phyloP scores from a whole-genome alignment of 2,329 filamentous ascomycete species.

The Phyllosticta citriasiana region DNA sequence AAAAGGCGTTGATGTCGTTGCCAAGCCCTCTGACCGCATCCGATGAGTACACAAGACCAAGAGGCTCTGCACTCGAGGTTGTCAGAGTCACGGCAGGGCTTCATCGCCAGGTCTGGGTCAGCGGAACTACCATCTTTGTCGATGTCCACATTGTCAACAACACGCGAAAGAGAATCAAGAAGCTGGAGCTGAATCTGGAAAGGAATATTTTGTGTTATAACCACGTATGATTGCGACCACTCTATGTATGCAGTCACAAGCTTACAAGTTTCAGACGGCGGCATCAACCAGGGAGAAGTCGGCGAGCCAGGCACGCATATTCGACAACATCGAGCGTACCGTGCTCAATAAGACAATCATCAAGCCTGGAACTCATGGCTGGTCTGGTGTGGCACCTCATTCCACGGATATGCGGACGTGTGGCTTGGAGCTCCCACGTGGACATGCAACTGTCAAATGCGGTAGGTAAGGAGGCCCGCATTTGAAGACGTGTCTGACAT shows the following conservation, averaged over 20 bases:
- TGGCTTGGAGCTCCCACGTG: slow-evolving; percentile 40
- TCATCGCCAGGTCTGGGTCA: slow-evolving; percentile 50
- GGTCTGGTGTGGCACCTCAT: slow-evolving; percentile 38
- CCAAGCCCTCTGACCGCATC: slow-evolving; percentile 41
- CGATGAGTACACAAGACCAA: slow-evolving; percentile 36
- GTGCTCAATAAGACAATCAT: slow-evolving; percentile 35
- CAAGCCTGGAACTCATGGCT: slow-evolving; percentile 35
- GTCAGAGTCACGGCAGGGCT: slow-evolving; percentile 42
- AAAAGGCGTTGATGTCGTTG: slow-evolving; percentile 44
- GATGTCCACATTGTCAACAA: slow-evolving; percentile 44
- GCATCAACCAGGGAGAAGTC: slow-evolving; percentile 40
- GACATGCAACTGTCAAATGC: slow-evolving; percentile 42
- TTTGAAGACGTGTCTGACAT: neutral
- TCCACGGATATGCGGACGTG: slow-evolving; percentile 39
- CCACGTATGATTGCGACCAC: slow-evolving; percentile 28
- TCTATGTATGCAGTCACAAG: neutral
- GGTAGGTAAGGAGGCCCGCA: slow-evolving; percentile 23
- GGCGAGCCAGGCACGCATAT: slow-evolving; percentile 41
- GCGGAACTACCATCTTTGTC: slow-evolving; percentile 44
- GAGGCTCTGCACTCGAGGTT: slow-evolving; percentile 32
- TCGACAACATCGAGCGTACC: slow-evolving; percentile 41
- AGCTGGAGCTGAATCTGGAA: slow-evolving; percentile 43
- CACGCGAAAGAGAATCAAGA: slow-evolving; percentile 39
- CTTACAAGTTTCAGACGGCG: slow-evolving; percentile 28
- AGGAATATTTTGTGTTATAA: slow-evolving; percentile 42